phyloP scores from a whole-genome alignment of 805 yeast genomes.

The Candida ficus region DNA sequence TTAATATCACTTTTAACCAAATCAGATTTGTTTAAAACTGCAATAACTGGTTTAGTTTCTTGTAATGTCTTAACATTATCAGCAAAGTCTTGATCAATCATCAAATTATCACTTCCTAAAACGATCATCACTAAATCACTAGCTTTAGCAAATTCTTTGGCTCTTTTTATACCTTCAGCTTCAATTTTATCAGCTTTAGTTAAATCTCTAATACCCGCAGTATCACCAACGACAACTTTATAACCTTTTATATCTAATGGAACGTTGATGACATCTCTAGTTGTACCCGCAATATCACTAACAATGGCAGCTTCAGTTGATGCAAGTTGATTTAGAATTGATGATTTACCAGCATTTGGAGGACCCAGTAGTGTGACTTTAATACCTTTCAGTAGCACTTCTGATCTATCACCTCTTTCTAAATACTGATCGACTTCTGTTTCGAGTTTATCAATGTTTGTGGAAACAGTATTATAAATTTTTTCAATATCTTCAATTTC shows the following conservation, averaged over 20 bases:
- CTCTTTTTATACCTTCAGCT: constrained; percentile 74
- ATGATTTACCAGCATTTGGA: constrained; percentile 95
- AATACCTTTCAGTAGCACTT: constrained; percentile 67
- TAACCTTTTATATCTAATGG: constrained; percentile 79
- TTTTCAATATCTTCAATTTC: constrained; percentile 62
- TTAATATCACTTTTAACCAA: constrained; percentile 27
- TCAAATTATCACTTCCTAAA: constrained; percentile 41
- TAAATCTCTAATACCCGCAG: constrained; percentile 77
- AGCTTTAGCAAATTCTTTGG: constrained; percentile 49
- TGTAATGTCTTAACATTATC: constrained; percentile 31
- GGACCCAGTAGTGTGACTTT: constrained; percentile 76
- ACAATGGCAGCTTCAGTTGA: constrained; percentile 85
- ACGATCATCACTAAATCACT: constrained; percentile 72
- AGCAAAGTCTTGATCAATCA: constrained; percentile 33
- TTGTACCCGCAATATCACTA: constrained; percentile 88
- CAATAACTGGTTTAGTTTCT: constrained; percentile 30
- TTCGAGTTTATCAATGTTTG: constrained; percentile 36
- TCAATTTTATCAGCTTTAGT: constrained; percentile 55
- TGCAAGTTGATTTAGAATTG: constrained; percentile 71
- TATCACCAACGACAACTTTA: constrained; percentile 81
- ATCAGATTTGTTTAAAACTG: constrained; percentile 60
- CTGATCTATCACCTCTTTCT: constrained; percentile 47
- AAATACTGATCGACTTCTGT: constrained; percentile 39
- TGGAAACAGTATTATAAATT: constrained; percentile 46
- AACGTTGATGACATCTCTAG: constrained; percentile 82